Base-by-base conservation (phyloP, 768 basidiomycete species). In the Lactifluus pinguis region DNA sequence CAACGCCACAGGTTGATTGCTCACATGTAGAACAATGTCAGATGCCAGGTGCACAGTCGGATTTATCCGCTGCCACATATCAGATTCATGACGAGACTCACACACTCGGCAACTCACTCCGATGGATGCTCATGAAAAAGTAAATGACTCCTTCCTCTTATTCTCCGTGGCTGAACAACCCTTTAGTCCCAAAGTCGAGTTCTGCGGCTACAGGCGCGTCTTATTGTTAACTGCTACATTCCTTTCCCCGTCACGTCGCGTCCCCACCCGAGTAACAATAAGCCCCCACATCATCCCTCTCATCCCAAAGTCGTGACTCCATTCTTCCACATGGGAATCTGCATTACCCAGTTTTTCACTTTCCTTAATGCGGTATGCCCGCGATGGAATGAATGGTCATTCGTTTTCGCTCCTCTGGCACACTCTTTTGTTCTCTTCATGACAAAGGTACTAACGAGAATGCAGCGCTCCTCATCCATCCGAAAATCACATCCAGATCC, bases 81-180 rank as follows among this genome's bases (percentile, higher is more conserved):
- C 90, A 89, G 70, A 87, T 98, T 49, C 79, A 86, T 70, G 87
- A 98, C 69, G 97, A 99, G 76, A 87, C 92, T 1, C 95, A 99
- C 73, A 98, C 95, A 1, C 83, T 98, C 30, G 97, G 97, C 6
- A 99, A 99, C 67, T 82, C 92, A 0, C 78, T 98, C 42, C 76
- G 95, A 39, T 99, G 94, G 94, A 98, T 98, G 87, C 71, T 98
- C 60, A 98, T 98, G 95, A 97, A 98, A 77, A 95, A 99, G 97
- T 98, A 67, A 57, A 39, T 32, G 19, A 59, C 42, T 11, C 45
- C 44, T 41, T 41, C 45, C 55, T 30, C 62, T 52, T 51, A 57
- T 8, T 15, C 3, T 29, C n/a, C n/a, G 44, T 57, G 10, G 38
- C n/a, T 59, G 32, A 59, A 60, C 51, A 42, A 25, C 48, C 29